Percentiles rank a stretch among this genome's conserved stretches.
Conservation (phyloP, 164 flowering plant genomes). For the Dillenia turbinata region DNA sequence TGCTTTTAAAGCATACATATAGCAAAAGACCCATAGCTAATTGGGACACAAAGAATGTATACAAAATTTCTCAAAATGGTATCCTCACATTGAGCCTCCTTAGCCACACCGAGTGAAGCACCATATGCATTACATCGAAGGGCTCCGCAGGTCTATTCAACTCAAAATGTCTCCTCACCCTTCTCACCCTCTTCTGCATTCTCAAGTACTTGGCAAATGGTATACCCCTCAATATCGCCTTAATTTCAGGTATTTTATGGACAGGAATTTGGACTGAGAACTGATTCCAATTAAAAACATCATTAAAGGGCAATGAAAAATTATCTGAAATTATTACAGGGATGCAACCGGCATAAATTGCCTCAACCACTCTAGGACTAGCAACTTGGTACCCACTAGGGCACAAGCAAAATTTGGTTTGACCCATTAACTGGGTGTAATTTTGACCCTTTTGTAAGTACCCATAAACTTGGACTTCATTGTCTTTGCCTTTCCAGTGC, state of each 20-base stretch:
- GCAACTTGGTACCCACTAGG: conserved; percentile 65
- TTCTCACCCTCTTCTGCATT: conserved; percentile 25
- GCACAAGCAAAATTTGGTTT: conserved; percentile 44
- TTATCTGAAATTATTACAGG: conserved; percentile 34
- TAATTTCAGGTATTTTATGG: conserved; percentile 39
- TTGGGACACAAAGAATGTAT: no score
- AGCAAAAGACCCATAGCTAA: no score
- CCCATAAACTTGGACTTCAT: conserved; percentile 28
- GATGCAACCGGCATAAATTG: conserved; percentile 33
- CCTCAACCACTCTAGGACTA: conserved; percentile 41
- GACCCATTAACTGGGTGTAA: conserved; percentile 26
- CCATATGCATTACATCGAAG: conserved; percentile 37
- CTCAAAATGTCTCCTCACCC: conserved; percentile 33
- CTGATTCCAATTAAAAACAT: conserved; percentile 54
- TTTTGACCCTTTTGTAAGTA: conserved; percentile 17
- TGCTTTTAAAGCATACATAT: no score
- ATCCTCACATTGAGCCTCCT: conserved; percentile 36
- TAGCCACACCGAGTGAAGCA: conserved; percentile 46
- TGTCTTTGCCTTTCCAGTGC: conserved; percentile 35
- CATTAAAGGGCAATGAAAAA: conserved; percentile 45
- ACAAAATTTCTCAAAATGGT: conserved; percentile 4
- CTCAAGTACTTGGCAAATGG: conserved; percentile 15
- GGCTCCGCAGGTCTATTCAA: conserved; percentile 37
- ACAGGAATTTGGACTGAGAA: conserved; percentile 33
- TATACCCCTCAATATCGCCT: conserved; percentile 15